A percentile compares a stretch with the other conserved stretches of the same genome.
Evolutionary conservation across 192 early-diverging fungal genomes (phyloP).

Genomic region (Phlyctochytrium planicorne): DNA sequence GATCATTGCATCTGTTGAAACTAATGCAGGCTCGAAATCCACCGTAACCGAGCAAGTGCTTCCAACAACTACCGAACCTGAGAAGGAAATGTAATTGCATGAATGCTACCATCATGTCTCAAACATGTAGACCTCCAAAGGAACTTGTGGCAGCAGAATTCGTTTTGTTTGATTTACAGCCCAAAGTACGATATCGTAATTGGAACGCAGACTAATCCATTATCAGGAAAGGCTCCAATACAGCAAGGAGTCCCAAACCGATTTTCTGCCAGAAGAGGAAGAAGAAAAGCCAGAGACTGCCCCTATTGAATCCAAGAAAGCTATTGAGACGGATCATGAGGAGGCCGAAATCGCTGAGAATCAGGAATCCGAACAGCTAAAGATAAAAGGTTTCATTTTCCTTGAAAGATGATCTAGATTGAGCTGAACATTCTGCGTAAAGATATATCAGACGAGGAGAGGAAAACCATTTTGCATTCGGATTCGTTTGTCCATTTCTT

Average conservation of each 20-base stretch:
- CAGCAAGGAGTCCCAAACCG: constrained; percentile 75
- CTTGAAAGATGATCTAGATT: neutral
- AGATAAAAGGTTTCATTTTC: neutral
- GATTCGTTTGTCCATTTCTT: constrained; percentile 83
- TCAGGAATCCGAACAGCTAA: constrained; percentile 35
- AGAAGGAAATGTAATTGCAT: no score
- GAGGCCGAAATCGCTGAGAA: constrained; percentile 45
- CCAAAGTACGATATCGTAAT: constrained; percentile 56
- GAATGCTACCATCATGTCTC: no score
- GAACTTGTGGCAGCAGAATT: constrained; percentile 72
- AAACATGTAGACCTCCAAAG: constrained; percentile 46
- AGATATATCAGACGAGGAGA: constrained; percentile 86
- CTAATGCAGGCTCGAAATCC: neutral
- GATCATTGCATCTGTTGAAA: constrained; percentile 17
- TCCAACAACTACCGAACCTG: no score
- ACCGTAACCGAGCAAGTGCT: no score
- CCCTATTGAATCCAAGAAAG: constrained; percentile 21
- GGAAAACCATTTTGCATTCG: constrained; percentile 70
- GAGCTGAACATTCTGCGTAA: constrained; percentile 6
- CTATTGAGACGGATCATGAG: constrained; percentile 35
- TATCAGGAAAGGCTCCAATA: constrained; percentile 78
- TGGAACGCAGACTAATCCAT: neutral
- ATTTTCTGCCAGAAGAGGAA: constrained; percentile 17
- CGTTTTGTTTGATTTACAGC: constrained; percentile 83
- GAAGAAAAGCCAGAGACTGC: constrained; percentile 38